phyloP scores from a whole-genome alignment of 2,329 filamentous ascomycete genomes.

The Colletotrichum orbiculare region DNA sequence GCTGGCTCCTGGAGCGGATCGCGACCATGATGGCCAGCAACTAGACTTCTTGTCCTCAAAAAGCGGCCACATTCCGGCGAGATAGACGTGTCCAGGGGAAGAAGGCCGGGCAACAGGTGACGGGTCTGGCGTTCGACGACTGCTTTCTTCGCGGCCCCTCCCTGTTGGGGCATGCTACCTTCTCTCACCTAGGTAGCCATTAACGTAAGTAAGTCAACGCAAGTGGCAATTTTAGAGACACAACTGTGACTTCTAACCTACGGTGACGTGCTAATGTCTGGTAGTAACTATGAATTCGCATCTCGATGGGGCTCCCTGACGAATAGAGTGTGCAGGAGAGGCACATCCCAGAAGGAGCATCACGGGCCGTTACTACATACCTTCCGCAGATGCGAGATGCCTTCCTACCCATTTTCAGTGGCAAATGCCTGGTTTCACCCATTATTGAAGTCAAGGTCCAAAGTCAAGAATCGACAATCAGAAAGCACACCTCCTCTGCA shows the following conservation, averaged over 20 bases:
- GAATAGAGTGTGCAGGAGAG: neutral
- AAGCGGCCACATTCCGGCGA: no score
- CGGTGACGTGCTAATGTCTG: neutral
- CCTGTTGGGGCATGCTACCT: no score
- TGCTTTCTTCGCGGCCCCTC: neutral
- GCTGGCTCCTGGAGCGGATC: no score
- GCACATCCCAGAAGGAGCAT: neutral
- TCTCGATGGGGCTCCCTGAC: neutral
- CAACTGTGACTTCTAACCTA: neutral
- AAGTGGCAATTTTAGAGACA: no score
- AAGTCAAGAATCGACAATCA: conserved; percentile 5
- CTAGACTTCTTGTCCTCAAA: no score
- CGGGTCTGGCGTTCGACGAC: neutral
- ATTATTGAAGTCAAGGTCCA: conserved; percentile 12
- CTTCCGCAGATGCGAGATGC: neutral
- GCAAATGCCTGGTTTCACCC: neutral
- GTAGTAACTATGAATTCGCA: neutral
- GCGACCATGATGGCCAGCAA: no score
- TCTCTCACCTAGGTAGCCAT: no score
- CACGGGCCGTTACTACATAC: neutral
- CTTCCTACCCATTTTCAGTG: conserved; percentile 3
- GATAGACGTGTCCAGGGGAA: neutral
- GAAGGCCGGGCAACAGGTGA: neutral
- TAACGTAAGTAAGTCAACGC: no score
- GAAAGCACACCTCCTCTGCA: conserved; percentile 8